phyloP scores from a whole-genome alignment of 179 eudicot species.

The Monotropa hypopitys region DNA sequence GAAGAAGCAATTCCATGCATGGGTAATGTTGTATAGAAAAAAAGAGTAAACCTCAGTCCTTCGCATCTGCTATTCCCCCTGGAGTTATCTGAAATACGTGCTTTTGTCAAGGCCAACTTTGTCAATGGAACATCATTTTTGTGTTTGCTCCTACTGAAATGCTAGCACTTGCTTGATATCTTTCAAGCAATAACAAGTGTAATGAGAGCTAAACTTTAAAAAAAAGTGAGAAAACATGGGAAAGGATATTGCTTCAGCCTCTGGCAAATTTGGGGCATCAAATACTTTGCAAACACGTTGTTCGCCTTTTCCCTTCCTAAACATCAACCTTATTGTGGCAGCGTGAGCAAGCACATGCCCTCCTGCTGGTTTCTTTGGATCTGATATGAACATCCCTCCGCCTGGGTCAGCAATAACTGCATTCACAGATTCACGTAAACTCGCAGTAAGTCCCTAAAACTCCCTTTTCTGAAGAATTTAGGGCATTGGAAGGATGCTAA shows the following conservation, averaged over 20 bases:
- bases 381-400: slow-evolving; percentile 91
- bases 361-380: slow-evolving; percentile 98
- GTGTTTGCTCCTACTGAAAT: too few relatives aligned
- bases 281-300: slow-evolving; percentile 96
- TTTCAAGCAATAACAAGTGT: neutral
- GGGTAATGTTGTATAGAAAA: neutral
- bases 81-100: slow-evolving; percentile 89
- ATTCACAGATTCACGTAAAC: slow-evolving; percentile 2
- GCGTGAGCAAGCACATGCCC: slow-evolving; percentile 99
- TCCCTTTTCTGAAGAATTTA: neutral
- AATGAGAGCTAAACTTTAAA: neutral
- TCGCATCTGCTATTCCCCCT: slow-evolving; percentile 96
- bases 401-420: slow-evolving; percentile 97
- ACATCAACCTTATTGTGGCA: slow-evolving; percentile 83
- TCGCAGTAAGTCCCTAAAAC: neutral
- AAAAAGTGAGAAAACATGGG: neutral
- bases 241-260: slow-evolving; percentile 98
- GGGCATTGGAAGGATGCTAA: neutral
- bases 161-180: too few relatives aligned
- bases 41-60: slow-evolving; percentile 41
- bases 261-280: slow-evolving; percentile 97
- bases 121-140: neutral
- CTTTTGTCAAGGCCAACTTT: slow-evolving; percentile 30
- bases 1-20: neutral
- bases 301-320: slow-evolving; percentile 96